Evolutionary conservation across 331 rosid genomes (phyloP).

Genomic region (Acacia concinna): DNA sequence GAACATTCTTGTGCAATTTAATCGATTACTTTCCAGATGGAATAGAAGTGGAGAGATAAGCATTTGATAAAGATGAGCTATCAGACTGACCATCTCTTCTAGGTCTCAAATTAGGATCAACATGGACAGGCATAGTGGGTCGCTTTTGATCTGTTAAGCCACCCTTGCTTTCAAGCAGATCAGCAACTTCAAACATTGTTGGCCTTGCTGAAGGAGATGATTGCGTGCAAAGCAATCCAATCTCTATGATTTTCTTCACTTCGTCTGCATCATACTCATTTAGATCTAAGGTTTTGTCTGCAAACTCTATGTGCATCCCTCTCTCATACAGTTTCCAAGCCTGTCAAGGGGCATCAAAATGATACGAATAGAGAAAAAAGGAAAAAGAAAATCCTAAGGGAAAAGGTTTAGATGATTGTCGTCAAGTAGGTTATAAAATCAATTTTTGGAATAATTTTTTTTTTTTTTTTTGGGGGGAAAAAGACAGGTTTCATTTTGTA

Average conservation of each 20-base stretch:
- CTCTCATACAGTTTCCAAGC: conserved; percentile 62
- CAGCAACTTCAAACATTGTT: conserved; percentile 4
- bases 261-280: conserved; percentile 51
- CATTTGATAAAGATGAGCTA: conserved; percentile 35
- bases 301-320: conserved; percentile 45
- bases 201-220: conserved; percentile 1
- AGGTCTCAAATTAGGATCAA: conserved; percentile 39
- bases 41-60: conserved; percentile 33
- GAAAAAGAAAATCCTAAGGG: not conserved
- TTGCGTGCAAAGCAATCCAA: not conserved
- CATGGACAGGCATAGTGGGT: conserved; percentile 56
- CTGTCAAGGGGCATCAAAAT: conserved; percentile 22
- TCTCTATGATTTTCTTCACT: conserved; percentile 46
- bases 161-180: not conserved
- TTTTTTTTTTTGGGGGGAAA: not conserved
- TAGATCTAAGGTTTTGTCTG: conserved; percentile 43
- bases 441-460: not conserved
- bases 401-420: not conserved
- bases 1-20: conserved; percentile 10
- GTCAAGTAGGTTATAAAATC: not conserved
- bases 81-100: conserved; percentile 31
- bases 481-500: not conserved
- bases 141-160: conserved; percentile 3
- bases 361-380: not conserved
- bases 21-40: not conserved